Percentiles rank a stretch among this genome's conserved stretches.
Conservation (phyloP, 2,329 filamentous ascomycete genomes). For the Aspergillus tubingensis region DNA sequence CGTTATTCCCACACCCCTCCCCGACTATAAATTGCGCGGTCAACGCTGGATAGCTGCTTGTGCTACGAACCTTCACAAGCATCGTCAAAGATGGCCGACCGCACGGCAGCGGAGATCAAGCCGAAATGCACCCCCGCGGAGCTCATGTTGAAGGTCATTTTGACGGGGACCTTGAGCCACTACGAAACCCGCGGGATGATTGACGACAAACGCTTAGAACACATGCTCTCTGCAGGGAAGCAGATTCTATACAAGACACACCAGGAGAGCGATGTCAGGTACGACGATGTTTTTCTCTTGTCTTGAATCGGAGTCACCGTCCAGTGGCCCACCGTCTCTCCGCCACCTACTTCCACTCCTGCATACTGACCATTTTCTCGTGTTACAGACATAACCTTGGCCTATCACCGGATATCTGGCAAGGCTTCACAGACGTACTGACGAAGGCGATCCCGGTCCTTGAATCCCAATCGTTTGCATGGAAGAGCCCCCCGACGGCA, state of each 20-base stretch:
- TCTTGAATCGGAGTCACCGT: not conserved
- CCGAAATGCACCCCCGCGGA: conserved; percentile 49
- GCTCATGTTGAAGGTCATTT: conserved; percentile 50
- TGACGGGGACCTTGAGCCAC: conserved; percentile 55
- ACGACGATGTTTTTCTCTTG: not conserved
- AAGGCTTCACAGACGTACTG: conserved; percentile 59
- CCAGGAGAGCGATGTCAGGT: conserved; percentile 57
- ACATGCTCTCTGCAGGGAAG: conserved; percentile 61
- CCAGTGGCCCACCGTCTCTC: not conserved
- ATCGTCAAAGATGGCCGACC: conserved; percentile 37
- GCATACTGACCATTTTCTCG: conserved; percentile 5
- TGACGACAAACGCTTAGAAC: conserved; percentile 59
- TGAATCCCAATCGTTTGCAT: conserved; percentile 62
- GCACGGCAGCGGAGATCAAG: conserved; percentile 28
- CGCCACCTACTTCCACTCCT: not conserved
- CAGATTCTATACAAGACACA: conserved; percentile 61
- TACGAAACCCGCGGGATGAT: conserved; percentile 63
- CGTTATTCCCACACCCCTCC: conserved; percentile 6
- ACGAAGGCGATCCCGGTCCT: conserved; percentile 62
- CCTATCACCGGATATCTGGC: conserved; percentile 59
- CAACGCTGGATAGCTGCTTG: conserved; percentile 6
- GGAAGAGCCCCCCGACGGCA: conserved; percentile 57
- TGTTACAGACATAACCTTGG: conserved; percentile 57
- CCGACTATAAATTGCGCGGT: not conserved
- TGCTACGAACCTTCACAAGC: not conserved